Evolutionary conservation across 1,284 basidiomycete species (phyloP), one percentile per base, ranked within the genome.

Genomic region (Mycena citricolor): DNA sequence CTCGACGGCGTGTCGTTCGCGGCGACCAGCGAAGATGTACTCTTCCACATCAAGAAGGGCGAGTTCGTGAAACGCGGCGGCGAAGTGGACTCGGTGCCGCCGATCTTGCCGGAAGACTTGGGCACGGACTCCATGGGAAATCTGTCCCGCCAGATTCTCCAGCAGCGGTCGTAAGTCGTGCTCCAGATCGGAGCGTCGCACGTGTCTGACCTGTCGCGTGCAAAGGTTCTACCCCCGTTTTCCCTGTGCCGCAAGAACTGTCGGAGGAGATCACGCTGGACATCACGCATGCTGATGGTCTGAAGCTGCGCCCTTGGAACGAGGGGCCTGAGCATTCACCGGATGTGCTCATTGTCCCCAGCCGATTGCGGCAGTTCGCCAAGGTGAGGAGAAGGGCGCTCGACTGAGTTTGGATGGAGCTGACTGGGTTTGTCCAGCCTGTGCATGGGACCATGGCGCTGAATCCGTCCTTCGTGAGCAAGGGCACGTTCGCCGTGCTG

Each of bases 181-280:
- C 19, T 21, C 14, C 25, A 22, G 39, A 32, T 14, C 23, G n/a
- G 8, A 6, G 10, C 26, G 41, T 8, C 45, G 30, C 22, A 35
- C 43, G 38, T 37, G 43, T 37, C 35, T 13, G 23, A 20, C 19
- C 19, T 13, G 21, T 19, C 2, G 12, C 12, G 8, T 7, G 34
- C 16, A 39, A 8, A 94, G 87, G 59, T 97, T 97, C 68, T 99
- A 99, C n/a, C 63, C 97, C 97, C 0, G 65, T 98, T 32, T 98
- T 95, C 62, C 95, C 95, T 3, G 77, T 85, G 0, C 92, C 95
- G 0, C 62, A 77, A 12, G 81, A 86, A 3, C 65, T 88, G 13
- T 71, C 83, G 0, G 72, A 77, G 25, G 90, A 93, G 58, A 81
- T 97, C 41, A 94, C 94, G 57, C 74, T 97, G 21, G 92, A 95